These are phyloP conservation scores for Exophiala lecanii-corni DNA, from an alignment of 2,329 filamentous ascomycete genomes.

Conservation along the genomic window DNA sequence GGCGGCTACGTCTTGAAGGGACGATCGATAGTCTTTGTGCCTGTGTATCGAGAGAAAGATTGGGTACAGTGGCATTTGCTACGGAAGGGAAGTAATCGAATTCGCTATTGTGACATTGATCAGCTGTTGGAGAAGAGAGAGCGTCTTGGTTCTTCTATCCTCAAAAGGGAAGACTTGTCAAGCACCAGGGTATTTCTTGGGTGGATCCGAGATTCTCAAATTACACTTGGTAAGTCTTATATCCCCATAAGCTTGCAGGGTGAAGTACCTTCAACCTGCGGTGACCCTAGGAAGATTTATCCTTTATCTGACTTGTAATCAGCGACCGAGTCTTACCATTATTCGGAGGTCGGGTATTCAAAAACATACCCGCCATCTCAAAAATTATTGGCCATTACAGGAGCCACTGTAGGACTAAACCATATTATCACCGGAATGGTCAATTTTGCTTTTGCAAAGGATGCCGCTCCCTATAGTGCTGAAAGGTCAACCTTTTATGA, in stretches of 20 bases:
- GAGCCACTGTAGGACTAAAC: not conserved
- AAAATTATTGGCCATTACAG: not conserved
- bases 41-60: not conserved
- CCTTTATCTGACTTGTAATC: not conserved
- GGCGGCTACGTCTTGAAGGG: not conserved
- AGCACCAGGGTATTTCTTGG: not conserved
- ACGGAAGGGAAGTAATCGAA: not conserved
- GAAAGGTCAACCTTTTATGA: not conserved
- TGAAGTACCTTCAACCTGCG: no score
- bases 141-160: not conserved
- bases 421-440: not conserved
- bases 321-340: not conserved
- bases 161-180: not conserved
- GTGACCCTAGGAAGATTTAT: no score
- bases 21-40: not conserved
- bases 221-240: no score
- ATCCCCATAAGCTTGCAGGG: no score
- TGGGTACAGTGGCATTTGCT: constrained; percentile 1
- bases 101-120: not conserved
- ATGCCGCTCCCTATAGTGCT: not conserved
- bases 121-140: not conserved
- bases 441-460: not conserved
- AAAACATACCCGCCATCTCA: not conserved
- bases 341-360: not conserved
- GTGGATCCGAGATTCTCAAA: no score